Base-by-base conservation (phyloP, 768 basidiomycete genomes). In the Daedaleopsis nitida region DNA sequence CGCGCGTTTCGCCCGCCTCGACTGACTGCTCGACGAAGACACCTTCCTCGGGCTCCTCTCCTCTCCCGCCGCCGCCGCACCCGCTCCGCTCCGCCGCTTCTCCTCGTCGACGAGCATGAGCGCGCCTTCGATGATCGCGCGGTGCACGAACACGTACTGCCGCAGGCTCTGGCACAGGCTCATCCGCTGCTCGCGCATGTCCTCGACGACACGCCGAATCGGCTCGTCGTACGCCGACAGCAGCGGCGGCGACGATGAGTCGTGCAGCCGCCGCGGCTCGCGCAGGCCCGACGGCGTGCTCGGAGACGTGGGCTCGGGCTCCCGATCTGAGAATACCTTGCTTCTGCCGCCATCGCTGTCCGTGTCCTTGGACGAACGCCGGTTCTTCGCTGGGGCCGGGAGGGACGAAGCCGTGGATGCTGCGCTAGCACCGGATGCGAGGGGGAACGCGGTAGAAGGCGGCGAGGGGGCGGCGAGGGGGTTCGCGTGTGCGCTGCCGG, bases 121-220 rank as follows among this genome's bases (percentile, higher is more conserved):
- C 16, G 88, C 83, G 8, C 93, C 92, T 73, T 92, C 91, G 59
- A 94, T 83, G 58, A 95, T 80, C 17, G 88, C 93, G 34, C 88
- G 86, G 71, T 97, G 92, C 39, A 94, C 91, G 74, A 96, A 98
- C 19, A 96, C 89, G 69, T 96, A 98, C 76, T 98, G 96, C 59
- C 95, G 79, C 70, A 96, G 76, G 73, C 91, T 96, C 78, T 96
- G 96, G 71, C 96, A 96, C 63, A 97, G 75, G 69, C 92, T 94
- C 96, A 98, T 98, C 56, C 96, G 81, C 76, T 98, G 96, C 73
- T 96, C 88, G 48, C 96, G 83, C 88, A 98, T 94, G 70, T 95
- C 92, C 74, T 96, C 93, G 53, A 98, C 80, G 1, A 97, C 83
- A 57, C 86, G 82, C 72, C 82, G 86, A 43, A 97, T 83, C 3